Conservation (phyloP, 768 basidiomycete genomes). For the Agrocybe pediades region DNA sequence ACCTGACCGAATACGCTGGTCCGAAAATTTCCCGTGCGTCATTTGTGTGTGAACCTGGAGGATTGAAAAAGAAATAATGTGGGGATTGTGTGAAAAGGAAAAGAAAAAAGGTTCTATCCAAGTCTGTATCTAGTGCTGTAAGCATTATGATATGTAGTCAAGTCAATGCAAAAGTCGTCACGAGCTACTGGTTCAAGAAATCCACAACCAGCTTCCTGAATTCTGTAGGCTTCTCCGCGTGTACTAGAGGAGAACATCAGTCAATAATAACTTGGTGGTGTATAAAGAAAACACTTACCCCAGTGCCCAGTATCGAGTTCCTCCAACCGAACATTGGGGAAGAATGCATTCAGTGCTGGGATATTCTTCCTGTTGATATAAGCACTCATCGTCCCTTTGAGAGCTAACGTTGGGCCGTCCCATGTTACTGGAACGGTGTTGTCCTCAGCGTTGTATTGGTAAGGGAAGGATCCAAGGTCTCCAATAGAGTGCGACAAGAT, state of each 20-base stretch:
- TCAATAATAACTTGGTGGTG: background rate
- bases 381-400: constrained; percentile 81
- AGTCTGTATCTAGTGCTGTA: background rate
- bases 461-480: constrained; percentile 81
- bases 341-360: constrained; percentile 62
- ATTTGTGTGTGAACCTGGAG: too few relatives aligned
- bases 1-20: too few relatives aligned
- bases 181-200: constrained; percentile 20
- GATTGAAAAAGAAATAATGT: too few relatives aligned
- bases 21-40: too few relatives aligned
- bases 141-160: background rate
- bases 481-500: constrained; percentile 62
- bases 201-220: constrained; percentile 44
- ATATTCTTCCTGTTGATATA: constrained; percentile 78
- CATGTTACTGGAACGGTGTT: constrained; percentile 30
- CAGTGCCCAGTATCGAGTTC: constrained; percentile 82
- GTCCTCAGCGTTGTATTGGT: constrained; percentile 28
- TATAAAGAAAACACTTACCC: constrained; percentile 50
- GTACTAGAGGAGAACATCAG: constrained; percentile 47
- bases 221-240: constrained; percentile 76
- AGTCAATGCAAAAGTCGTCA: background rate
- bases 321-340: constrained; percentile 68
- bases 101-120: too few relatives aligned
- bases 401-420: constrained; percentile 65
- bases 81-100: too few relatives aligned